phyloP scores from a whole-genome alignment of 2,329 filamentous ascomycete species.

The Pyrenophora teres region DNA sequence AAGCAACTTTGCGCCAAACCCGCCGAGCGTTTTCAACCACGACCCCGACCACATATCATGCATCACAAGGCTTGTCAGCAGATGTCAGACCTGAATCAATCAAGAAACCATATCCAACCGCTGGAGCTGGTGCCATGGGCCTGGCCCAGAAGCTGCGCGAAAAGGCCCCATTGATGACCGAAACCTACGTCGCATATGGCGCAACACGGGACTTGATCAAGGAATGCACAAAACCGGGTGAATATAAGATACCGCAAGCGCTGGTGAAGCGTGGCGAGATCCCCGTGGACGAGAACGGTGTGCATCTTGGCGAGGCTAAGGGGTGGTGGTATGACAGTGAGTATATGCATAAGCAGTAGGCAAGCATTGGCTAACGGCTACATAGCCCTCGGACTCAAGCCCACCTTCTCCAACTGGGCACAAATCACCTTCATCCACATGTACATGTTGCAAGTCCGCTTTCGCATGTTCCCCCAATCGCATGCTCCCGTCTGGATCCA shows the following conservation, averaged over 20 bases:
- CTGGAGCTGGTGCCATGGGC: slow-evolving; percentile 22
- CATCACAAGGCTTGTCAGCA: slow-evolving; percentile 23
- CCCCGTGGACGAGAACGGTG: slow-evolving; percentile 73
- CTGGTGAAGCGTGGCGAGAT: slow-evolving; percentile 69
- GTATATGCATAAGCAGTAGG: slow-evolving; percentile 24
- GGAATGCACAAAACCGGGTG: slow-evolving; percentile 71
- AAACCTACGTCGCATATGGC: slow-evolving; percentile 79
- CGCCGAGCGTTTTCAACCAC: slow-evolving; percentile 34
- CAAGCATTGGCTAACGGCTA: slow-evolving; percentile 16
- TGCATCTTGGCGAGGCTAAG: slow-evolving; percentile 76
- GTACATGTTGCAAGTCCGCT: slow-evolving; percentile 83
- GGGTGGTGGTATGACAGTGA: slow-evolving; percentile 84
- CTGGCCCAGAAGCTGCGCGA: slow-evolving; percentile 40
- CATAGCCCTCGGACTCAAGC: slow-evolving; percentile 74
- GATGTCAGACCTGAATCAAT: slow-evolving; percentile 21
- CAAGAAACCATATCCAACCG: slow-evolving; percentile 23
- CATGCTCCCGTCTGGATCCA: slow-evolving; percentile 79
- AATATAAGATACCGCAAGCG: slow-evolving; percentile 74
- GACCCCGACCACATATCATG: slow-evolving; percentile 29
- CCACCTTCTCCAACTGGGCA: slow-evolving; percentile 94
- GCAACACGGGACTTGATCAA: slow-evolving; percentile 80
- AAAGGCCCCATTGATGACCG: slow-evolving; percentile 47
- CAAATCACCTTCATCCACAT: slow-evolving; percentile 96
- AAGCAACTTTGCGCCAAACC: slow-evolving; percentile 21
- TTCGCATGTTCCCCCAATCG: slow-evolving; percentile 76